phyloP scores from a whole-genome alignment of 345 rosid species.

The Dipteronia dyeriana region DNA sequence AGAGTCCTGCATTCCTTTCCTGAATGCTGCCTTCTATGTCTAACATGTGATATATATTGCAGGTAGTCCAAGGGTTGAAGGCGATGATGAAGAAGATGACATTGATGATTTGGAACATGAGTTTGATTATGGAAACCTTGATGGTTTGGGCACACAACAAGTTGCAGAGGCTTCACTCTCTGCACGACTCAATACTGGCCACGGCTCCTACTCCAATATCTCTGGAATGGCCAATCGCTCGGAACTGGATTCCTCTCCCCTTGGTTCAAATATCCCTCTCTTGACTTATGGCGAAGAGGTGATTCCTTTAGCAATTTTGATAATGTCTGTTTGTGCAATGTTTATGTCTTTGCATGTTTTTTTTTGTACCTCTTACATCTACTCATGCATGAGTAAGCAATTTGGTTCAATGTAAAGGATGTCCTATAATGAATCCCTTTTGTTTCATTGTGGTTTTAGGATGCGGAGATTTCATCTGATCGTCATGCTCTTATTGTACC shows the following conservation, averaged over 20 bases:
- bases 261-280: slow-evolving; percentile 74
- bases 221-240: slow-evolving; percentile 49
- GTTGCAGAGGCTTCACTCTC: slow-evolving; percentile 57
- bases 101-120: slow-evolving; percentile 92
- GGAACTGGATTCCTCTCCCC: slow-evolving; percentile 73
- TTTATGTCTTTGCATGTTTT: neutral
- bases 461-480: slow-evolving; percentile 80
- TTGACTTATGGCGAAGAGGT: slow-evolving; percentile 94
- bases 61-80: slow-evolving; percentile 96
- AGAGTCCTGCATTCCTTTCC: slow-evolving; percentile 8
- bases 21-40: neutral
- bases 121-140: slow-evolving; percentile 60
- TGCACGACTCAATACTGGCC: slow-evolving; percentile 63
- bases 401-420: neutral
- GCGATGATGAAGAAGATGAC: slow-evolving; percentile 95
- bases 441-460: slow-evolving; percentile 42
- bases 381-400: neutral
- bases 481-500: slow-evolving; percentile 90
- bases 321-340: slow-evolving; percentile 2
- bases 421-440: slow-evolving; percentile 1
- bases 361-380: neutral
- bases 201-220: slow-evolving; percentile 33
- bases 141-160: slow-evolving; percentile 62
- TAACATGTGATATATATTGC: slow-evolving; percentile 27
- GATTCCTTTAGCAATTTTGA: slow-evolving; percentile 14